Base-by-base conservation (phyloP, 495 filamentous ascomycete genomes). In the Aspergillus cristatus region DNA sequence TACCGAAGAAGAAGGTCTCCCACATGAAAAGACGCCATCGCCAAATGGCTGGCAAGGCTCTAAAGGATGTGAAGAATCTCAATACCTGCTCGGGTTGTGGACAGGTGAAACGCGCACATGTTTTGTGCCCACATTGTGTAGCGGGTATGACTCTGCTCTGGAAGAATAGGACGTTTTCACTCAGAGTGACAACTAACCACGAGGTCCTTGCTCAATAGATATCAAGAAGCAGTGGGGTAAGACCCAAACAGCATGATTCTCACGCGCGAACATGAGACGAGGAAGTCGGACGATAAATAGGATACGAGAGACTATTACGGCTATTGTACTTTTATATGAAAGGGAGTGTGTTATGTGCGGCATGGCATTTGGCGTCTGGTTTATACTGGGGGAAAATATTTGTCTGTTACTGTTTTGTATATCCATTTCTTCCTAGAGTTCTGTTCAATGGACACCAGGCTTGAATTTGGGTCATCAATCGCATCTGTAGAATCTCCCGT, bases 1-100 rank as follows among this genome's bases (percentile, higher is more conserved):
- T 95, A 5, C 91, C 91, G 7, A 99, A 99, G 74, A 97, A 95
- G 67, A 99, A 97, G 76, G 94, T 88, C 7, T 94, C 90, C 16
- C 84, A 99, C 60, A 86, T 84, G 72, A 96, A 94, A 72, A 94
- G 84, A 67, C 81, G 91, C 44, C 80, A 86, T 50, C 75, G 93
- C 48, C 86, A 90, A 48, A 79, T 96, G 78, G 90, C 86, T 13
- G 90, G 90, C 50, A 97, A 97, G 61, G 87, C 76, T 28, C 67
- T 97, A 53, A 84, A 90, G 68, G 91, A 97, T 54, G 78, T 94
- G 14, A 90, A 79, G 35, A 70, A 72, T 26, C 67, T 99, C 47
- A 88, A 83, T 59, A 84, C 76, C 51, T 99, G 91, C 52, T 79
- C 90, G 1, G 82, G 78, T 11, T 99, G 91, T 54, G 93, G 90